Percentiles rank a stretch among this genome's conserved stretches.
Evolutionary conservation across 176 grass and related monocot species (phyloP).

Genomic region (Musa acuminata): DNA sequence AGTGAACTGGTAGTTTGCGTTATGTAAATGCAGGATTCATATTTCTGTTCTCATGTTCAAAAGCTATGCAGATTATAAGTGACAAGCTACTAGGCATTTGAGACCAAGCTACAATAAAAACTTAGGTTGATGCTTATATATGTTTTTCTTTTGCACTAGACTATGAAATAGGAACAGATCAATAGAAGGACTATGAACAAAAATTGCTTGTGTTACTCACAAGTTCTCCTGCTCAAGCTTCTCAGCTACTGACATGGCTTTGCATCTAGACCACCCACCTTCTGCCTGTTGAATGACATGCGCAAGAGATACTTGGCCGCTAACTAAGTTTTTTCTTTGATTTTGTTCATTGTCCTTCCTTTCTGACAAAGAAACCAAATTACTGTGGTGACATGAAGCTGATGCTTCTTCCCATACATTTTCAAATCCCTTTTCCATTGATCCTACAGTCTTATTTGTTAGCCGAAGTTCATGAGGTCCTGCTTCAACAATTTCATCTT

Average conservation of each 20-base stretch:
- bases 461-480: slow-evolving; percentile 32
- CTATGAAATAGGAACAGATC: background rate
- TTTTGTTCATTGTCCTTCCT: slow-evolving; percentile 37
- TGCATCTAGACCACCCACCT: slow-evolving; percentile 61
- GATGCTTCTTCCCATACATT: slow-evolving; percentile 36
- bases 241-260: slow-evolving; percentile 80
- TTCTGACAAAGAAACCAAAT: slow-evolving; percentile 26
- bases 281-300: slow-evolving; percentile 75
- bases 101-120: background rate
- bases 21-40: background rate
- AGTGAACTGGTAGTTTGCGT: background rate
- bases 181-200: background rate
- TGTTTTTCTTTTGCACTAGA: background rate
- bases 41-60: background rate
- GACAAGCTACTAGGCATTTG: background rate
- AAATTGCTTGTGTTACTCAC: slow-evolving; percentile 37
- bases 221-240: slow-evolving; percentile 96
- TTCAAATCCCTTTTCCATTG: slow-evolving; percentile 34
- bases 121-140: background rate
- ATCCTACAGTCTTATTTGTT: slow-evolving; percentile 6
- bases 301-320: slow-evolving; percentile 66
- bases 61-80: background rate
- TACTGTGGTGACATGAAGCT: slow-evolving; percentile 32
- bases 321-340: slow-evolving; percentile 54
- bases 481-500: slow-evolving; percentile 85